Evolutionary conservation across 23 red algal species (phyloP), one percentile per base, ranked within the genome.

Genomic region (Gracilaria caudata): DNA sequence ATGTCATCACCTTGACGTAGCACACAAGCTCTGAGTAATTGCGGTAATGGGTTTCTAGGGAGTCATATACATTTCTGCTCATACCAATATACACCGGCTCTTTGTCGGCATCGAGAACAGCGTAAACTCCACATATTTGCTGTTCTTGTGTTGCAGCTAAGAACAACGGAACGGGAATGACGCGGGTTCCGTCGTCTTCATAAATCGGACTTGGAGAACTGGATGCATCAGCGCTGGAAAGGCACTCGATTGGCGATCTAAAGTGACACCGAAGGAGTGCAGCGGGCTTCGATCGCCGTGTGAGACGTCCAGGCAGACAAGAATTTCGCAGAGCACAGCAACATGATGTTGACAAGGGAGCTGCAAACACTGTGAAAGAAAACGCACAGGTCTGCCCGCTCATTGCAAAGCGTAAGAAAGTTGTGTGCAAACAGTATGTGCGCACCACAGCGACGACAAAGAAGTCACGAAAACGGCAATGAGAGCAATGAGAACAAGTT

Each of bases 151-250:
- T 70, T 16, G 44, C 86, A 6, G 37, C 75, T 16, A 95, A 26
- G 41, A 95, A 83, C 7, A 90, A 29, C 23, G 71, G 51, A 46
- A 95, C 57, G 19, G 84, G 84, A 4, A 89, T 68, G 19, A 81
- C 65, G 21, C 87, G 66, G n/a, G 86, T 88, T 33, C 94, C 94
- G 68, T 96, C 94, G 37, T 86, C 84, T 24, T 87, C 58, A 49
- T 87, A 87, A 26, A 4, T 60, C 7, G 23, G 28, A 25, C n/a
- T 4, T 28, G 57, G 23, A 60, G 57, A 60, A 60, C 28, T 23
- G 23, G 57, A 17, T 4, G 57, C 23, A 28, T 24, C 21, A 29
- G 57, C 57, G 23, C 1, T 60, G 14, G 23, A 7, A 25, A 28
- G 57, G 23, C 23, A 60, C 57, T 24, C 25, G 23, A 60, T 28